A percentile compares a stretch with the other conserved stretches of the same genome.
Conservation (phyloP, 2,329 filamentous ascomycete species). For the Aspergillus intermedius region DNA sequence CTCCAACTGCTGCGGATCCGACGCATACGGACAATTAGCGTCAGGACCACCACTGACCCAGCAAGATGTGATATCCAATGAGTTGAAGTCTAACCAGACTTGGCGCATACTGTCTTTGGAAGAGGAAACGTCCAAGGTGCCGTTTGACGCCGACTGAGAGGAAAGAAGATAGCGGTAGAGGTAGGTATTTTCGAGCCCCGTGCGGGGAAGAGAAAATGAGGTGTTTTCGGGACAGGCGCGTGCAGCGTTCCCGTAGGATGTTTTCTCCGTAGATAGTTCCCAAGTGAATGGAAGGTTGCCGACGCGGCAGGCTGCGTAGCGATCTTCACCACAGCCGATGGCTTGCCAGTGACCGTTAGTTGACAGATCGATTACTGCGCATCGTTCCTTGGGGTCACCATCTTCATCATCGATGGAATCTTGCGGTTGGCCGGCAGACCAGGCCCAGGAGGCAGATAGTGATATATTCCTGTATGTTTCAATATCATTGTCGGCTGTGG, state of each 20-base stretch:
- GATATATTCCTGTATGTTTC: conserved; percentile 46
- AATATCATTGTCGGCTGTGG: conserved; percentile 45
- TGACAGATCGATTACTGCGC: conserved; percentile 48
- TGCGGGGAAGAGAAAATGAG: conserved; percentile 54
- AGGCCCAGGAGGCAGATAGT: conserved; percentile 53
- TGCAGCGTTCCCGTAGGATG: conserved; percentile 40
- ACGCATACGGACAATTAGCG: conserved; percentile 53
- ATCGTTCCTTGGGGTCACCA: conserved; percentile 40
- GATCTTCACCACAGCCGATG: conserved; percentile 47
- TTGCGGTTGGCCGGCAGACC: conserved; percentile 51
- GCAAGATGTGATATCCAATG: conserved; percentile 49
- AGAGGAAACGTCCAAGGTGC: conserved; percentile 19
- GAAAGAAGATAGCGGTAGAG: conserved; percentile 40
- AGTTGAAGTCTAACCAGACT: conserved; percentile 58
- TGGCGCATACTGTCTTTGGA: conserved; percentile 23
- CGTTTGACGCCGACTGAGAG: conserved; percentile 15
- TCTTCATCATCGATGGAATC: conserved; percentile 35
- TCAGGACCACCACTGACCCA: conserved; percentile 55
- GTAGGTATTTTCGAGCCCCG: conserved; percentile 58
- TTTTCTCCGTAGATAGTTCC: conserved; percentile 42
- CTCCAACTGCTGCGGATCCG: conserved; percentile 37
- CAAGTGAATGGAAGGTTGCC: conserved; percentile 51
- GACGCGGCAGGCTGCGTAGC: conserved; percentile 53
- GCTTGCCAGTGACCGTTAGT: conserved; percentile 53
- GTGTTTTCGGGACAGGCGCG: conserved; percentile 44